phyloP scores from a whole-genome alignment of 331 rosid species.

The Malus hybrid region DNA sequence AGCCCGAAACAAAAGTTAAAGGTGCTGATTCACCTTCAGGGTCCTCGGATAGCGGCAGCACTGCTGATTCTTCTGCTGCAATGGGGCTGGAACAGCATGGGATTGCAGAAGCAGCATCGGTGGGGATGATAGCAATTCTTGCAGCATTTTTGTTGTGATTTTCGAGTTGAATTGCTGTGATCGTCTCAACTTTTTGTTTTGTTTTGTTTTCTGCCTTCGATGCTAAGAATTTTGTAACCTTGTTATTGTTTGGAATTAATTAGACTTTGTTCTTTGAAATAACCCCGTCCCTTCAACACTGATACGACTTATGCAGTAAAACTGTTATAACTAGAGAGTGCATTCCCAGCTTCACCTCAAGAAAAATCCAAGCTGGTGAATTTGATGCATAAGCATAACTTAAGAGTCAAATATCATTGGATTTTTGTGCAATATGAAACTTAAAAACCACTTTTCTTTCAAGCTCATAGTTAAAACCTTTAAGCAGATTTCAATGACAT shows the following conservation, averaged over 20 bases:
- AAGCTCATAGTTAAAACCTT: too few relatives aligned
- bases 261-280: background rate
- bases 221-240: conserved; percentile 6
- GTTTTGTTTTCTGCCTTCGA: background rate
- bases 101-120: background rate
- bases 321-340: background rate
- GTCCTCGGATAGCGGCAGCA: background rate
- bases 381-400: too few relatives aligned
- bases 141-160: conserved; percentile 2
- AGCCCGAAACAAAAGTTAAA: conserved; percentile 46
- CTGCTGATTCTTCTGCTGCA: conserved; percentile 1
- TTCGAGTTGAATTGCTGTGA: background rate
- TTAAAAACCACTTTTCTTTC: too few relatives aligned
- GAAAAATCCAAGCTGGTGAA: too few relatives aligned
- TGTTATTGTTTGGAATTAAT: background rate
- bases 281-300: background rate
- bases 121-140: background rate
- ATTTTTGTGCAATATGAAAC: too few relatives aligned
- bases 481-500: too few relatives aligned
- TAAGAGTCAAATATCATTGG: too few relatives aligned
- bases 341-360: too few relatives aligned
- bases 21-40: conserved; percentile 51
- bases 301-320: background rate
- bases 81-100: background rate
- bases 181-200: background rate